Evolutionary conservation across 1,284 basidiomycete genomes (phyloP).

Genomic region (Takashimella koratensis): DNA sequence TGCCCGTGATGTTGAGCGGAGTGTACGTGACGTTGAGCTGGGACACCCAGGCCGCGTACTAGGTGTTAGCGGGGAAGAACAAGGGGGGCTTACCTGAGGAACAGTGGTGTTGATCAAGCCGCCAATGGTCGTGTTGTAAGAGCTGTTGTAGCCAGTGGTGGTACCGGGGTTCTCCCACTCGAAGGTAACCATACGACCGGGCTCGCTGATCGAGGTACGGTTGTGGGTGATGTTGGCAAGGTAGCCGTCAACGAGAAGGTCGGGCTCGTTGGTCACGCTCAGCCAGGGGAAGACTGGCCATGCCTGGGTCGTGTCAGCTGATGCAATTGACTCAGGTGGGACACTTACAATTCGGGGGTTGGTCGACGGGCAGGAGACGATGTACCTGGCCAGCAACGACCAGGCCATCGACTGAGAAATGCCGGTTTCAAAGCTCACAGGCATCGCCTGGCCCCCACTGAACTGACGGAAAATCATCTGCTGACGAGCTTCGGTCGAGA

Average conservation of each 20-base stretch:
- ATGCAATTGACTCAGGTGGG: conserved; percentile 58
- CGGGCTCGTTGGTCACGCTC: conserved; percentile 32
- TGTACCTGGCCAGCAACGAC: too few relatives aligned
- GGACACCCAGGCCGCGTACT: conserved; percentile 54
- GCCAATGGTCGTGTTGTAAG: conserved; percentile 54
- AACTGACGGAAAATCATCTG: too few relatives aligned
- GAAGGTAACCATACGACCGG: conserved; percentile 55
- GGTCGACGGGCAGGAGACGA: too few relatives aligned
- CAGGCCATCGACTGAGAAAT: too few relatives aligned
- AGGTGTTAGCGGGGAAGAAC: conserved; percentile 5
- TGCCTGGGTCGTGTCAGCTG: conserved; percentile 8
- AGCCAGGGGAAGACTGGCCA: conserved; percentile 38
- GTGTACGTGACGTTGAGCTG: conserved; percentile 66
- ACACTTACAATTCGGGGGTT: conserved; percentile 58
- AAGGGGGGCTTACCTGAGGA: conserved; percentile 8
- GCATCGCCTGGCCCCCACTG: too few relatives aligned
- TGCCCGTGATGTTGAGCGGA: conserved; percentile 51
- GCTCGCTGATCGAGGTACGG: conserved; percentile 52
- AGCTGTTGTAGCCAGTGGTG: conserved; percentile 55
- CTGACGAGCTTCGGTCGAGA: too few relatives aligned
- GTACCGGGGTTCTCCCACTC: conserved; percentile 60
- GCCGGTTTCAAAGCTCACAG: too few relatives aligned
- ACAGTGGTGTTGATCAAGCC: conserved; percentile 23
- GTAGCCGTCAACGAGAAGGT: conserved; percentile 29
- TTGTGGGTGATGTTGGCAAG: conserved; percentile 55